These are phyloP conservation scores for Penicillium expansum DNA, from an alignment of 2,329 filamentous ascomycete species.

Conservation along the genomic window DNA sequence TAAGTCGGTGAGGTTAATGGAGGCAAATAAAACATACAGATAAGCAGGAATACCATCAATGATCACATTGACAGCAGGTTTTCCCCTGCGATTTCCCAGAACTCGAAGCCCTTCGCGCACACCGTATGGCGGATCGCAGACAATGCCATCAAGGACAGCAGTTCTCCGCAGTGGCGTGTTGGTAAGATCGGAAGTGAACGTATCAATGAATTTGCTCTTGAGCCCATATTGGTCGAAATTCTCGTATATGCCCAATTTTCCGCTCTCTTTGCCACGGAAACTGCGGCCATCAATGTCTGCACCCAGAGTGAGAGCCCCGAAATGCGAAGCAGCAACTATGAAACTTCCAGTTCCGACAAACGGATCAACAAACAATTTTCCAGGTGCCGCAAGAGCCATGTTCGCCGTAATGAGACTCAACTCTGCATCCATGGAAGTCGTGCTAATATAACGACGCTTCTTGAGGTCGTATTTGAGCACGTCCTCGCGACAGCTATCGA, in stretches of 20 bases:
- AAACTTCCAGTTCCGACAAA: slow-evolving; percentile 96
- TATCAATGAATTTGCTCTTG: slow-evolving; percentile 64
- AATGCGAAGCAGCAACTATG: slow-evolving; percentile 83
- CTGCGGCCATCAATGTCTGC: slow-evolving; percentile 92
- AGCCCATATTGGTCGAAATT: slow-evolving; percentile 87
- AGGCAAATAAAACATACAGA: slow-evolving; percentile 51
- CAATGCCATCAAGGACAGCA: slow-evolving; percentile 77
- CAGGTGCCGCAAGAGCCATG: slow-evolving; percentile 75
- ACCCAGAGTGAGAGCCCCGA: slow-evolving; percentile 78
- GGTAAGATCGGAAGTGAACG: slow-evolving; percentile 82
- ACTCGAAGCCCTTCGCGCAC: slow-evolving; percentile 90
- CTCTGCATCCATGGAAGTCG: slow-evolving; percentile 96
- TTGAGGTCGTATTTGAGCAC: slow-evolving; percentile 81
- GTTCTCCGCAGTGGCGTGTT: slow-evolving; percentile 69
- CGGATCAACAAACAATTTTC: slow-evolving; percentile 87
- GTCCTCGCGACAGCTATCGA: slow-evolving; percentile 63
- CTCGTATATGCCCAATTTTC: slow-evolving; percentile 48
- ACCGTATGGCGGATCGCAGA: slow-evolving; percentile 95
- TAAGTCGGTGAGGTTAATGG: neutral
- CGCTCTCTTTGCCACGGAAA: slow-evolving; percentile 63
- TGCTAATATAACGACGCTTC: slow-evolving; percentile 89
- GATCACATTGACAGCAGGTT: slow-evolving; percentile 54
- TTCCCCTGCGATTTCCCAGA: slow-evolving; percentile 68
- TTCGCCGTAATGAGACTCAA: slow-evolving; percentile 89
- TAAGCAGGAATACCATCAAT: slow-evolving; percentile 69